These are phyloP conservation scores for Thielaviopsis ethacetica DNA, from an alignment of 2,329 filamentous ascomycete genomes.

Conservation along the genomic window DNA sequence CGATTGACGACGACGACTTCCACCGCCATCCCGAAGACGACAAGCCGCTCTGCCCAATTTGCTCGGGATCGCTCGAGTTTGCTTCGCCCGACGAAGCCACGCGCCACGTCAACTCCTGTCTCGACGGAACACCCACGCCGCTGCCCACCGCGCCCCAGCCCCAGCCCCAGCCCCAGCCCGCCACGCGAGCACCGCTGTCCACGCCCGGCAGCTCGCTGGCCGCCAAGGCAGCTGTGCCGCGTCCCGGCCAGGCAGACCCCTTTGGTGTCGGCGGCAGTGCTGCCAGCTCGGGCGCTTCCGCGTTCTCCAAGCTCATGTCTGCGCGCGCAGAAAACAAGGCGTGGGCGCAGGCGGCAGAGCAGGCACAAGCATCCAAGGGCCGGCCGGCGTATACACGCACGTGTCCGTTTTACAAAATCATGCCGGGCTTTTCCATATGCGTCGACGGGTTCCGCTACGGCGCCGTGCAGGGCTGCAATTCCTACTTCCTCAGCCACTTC, in stretches of 20 bases:
- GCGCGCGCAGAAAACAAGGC: slow-evolving; percentile 77
- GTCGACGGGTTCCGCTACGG: slow-evolving; percentile 96
- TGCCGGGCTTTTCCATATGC: slow-evolving; percentile 81
- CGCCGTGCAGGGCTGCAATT: slow-evolving; percentile 76
- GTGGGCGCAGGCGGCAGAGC: slow-evolving; percentile 73
- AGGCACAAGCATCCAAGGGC: slow-evolving; percentile 64
- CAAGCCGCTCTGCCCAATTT: slow-evolving; percentile 7
- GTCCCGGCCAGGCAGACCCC: slow-evolving; percentile 68
- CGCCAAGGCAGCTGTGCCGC: slow-evolving; percentile 51
- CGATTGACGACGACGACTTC: slow-evolving; percentile 18
- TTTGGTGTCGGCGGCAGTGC: slow-evolving; percentile 31
- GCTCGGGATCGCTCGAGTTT: slow-evolving; percentile 7
- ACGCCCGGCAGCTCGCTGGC: slow-evolving; percentile 38
- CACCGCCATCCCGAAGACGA: slow-evolving; percentile 20
- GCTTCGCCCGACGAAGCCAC: slow-evolving; percentile 45
- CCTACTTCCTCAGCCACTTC: slow-evolving; percentile 95
- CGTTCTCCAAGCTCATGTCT: slow-evolving; percentile 88
- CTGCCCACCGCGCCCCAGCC: slow-evolving; percentile 22
- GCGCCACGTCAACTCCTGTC: slow-evolving; percentile 78
- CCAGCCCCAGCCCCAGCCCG: slow-evolving; percentile 5
- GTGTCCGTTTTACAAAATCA: slow-evolving; percentile 97
- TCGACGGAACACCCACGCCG: slow-evolving; percentile 63
- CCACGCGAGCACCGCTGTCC: slow-evolving; percentile 19
- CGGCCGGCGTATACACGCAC: slow-evolving; percentile 78
- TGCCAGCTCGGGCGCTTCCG: slow-evolving; percentile 34